phyloP scores from a whole-genome alignment of 176 grass and related monocot genomes.

The Phragmites australis region DNA sequence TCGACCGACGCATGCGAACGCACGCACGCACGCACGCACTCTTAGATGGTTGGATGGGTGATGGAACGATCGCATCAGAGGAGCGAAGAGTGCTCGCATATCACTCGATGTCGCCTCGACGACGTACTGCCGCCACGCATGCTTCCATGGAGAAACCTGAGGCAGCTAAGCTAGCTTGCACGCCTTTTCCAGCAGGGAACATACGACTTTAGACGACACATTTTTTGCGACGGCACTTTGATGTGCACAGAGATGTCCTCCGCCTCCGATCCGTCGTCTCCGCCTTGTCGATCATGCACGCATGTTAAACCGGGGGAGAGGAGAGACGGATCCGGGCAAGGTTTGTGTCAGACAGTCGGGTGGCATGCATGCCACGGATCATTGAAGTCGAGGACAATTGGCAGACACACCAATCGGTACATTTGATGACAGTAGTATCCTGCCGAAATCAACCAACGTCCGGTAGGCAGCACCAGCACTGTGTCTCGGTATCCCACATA shows the following conservation, averaged over 20 bases:
- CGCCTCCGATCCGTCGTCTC: not conserved
- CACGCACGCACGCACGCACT: slow-evolving; percentile 36
- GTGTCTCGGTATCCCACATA: not conserved
- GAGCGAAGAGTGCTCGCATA: not conserved
- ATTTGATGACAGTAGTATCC: slow-evolving; percentile 20
- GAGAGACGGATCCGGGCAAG: not conserved
- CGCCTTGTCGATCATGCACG: not conserved
- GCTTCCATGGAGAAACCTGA: slow-evolving; percentile 21
- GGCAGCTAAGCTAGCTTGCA: slow-evolving; percentile 30
- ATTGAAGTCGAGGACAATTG: slow-evolving; percentile 47
- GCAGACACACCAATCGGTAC: slow-evolving; percentile 28
- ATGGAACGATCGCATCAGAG: slow-evolving; percentile 46
- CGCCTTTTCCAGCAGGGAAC: slow-evolving; percentile 56
- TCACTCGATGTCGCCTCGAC: slow-evolving; percentile 17
- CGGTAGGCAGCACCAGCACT: not conserved
- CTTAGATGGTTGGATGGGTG: not conserved
- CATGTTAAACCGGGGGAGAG: too few species aligned
- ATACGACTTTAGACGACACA: slow-evolving; percentile 44
- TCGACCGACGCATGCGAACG: slow-evolving; percentile 43
- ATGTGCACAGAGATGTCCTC: slow-evolving; percentile 2
- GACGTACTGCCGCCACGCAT: slow-evolving; percentile 14
- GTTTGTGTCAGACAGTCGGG: slow-evolving; percentile 24
- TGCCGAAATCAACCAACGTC: slow-evolving; percentile 25
- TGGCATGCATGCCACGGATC: slow-evolving; percentile 39
- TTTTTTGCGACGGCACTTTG: slow-evolving; percentile 33